Evolutionary conservation across 1,139 yeast species (phyloP).

Genomic region (Eremothecium coryli): DNA sequence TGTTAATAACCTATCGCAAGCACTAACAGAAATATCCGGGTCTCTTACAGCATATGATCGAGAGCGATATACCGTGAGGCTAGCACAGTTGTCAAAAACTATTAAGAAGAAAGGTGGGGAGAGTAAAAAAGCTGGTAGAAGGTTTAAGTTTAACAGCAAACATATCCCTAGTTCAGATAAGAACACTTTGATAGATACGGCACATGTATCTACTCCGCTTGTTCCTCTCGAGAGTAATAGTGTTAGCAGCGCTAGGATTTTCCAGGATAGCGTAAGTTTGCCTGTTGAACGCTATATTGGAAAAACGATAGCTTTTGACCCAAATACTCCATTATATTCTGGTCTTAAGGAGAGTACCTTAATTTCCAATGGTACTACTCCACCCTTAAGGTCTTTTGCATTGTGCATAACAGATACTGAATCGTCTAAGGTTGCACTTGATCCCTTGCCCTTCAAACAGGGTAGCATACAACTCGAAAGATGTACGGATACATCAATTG

Average conservation of each 20-base stretch:
- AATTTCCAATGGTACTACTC: too few relatives aligned
- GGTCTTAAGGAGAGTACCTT: too few relatives aligned
- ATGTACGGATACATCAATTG: slow-evolving; percentile 11
- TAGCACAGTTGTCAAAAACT: slow-evolving; percentile 13
- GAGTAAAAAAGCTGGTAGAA: slow-evolving; percentile 4
- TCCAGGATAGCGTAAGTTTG: too few relatives aligned
- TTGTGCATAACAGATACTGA: slow-evolving; percentile 4
- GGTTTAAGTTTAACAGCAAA: slow-evolving; percentile 10
- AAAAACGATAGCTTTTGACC: too few relatives aligned
- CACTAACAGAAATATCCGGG: slow-evolving; percentile 11
- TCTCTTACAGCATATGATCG: slow-evolving; percentile 16
- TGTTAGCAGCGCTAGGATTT: too few relatives aligned
- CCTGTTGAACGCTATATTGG: too few relatives aligned
- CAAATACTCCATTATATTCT: too few relatives aligned
- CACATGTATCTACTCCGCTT: neutral
- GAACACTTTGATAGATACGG: too few relatives aligned
- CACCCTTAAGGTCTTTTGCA: slow-evolving; percentile 2
- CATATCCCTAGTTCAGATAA: too few relatives aligned
- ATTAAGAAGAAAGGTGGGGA: slow-evolving; percentile 7
- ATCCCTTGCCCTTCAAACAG: slow-evolving; percentile 8
- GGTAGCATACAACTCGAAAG: slow-evolving; percentile 20
- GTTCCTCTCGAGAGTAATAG: too few relatives aligned
- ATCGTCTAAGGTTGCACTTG: slow-evolving; percentile 4
- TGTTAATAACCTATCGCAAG: slow-evolving; percentile 10
- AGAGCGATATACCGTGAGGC: slow-evolving; percentile 14